Conservation (phyloP, 257 asterid species). For the Capsicum chinense region DNA sequence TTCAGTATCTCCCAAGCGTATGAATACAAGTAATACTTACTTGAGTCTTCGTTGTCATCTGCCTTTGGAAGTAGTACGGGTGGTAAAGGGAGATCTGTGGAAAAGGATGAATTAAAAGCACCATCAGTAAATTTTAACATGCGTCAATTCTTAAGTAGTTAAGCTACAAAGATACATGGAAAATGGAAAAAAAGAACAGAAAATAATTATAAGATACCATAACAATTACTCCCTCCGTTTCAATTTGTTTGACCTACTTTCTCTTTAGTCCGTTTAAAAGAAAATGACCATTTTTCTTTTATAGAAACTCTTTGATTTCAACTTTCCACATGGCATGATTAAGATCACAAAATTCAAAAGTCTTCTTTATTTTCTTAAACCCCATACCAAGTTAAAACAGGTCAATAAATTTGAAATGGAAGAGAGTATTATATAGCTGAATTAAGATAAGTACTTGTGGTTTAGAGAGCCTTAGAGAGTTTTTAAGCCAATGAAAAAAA, state of each 20-base stretch:
- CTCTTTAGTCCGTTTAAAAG: too few species aligned
- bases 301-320: too few species aligned
- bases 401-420: too few species aligned
- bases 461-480: neutral
- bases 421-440: neutral
- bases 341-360: too few species aligned
- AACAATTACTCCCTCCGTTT: neutral
- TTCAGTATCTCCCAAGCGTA: neutral
- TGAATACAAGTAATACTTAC: conserved; percentile 43
- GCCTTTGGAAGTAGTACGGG: conserved; percentile 61
- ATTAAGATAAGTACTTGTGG: neutral
- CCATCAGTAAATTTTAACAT: neutral
- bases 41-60: conserved; percentile 71
- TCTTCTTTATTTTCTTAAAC: too few species aligned
- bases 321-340: too few species aligned
- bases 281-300: too few species aligned
- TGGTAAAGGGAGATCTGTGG: conserved; percentile 70
- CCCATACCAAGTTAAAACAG: too few species aligned
- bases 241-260: too few species aligned
- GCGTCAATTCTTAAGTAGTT: neutral
- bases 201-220: neutral
- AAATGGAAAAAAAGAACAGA: neutral
- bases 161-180: neutral
- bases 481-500: neutral
- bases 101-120: conserved; percentile 7